phyloP scores from a whole-genome alignment of 2,329 filamentous ascomycete genomes.

The Xylaria sp. region DNA sequence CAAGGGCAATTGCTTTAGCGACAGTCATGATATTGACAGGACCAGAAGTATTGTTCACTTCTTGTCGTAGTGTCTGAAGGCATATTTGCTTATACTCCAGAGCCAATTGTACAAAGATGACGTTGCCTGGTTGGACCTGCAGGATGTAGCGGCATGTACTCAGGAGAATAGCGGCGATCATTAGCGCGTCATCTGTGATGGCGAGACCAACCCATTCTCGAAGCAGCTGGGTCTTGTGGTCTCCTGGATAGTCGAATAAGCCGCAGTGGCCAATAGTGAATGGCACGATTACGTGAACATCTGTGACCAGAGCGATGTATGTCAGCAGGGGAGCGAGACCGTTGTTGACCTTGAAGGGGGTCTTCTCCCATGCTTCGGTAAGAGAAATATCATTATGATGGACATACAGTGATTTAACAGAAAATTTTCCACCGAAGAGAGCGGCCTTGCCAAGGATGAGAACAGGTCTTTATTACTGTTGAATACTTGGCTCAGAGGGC shows the following conservation, averaged over 20 bases:
- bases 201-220: constrained; percentile 24
- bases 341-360: neutral
- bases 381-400: neutral
- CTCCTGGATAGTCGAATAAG: constrained; percentile 13
- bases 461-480: constrained; percentile 8
- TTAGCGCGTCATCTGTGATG: constrained; percentile 16
- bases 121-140: constrained; percentile 6
- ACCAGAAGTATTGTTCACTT: constrained; percentile 7
- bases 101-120: constrained; percentile 8
- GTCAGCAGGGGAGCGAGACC: neutral
- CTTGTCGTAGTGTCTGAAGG: constrained; percentile 3
- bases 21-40: constrained; percentile 12
- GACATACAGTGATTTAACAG: constrained; percentile 23
- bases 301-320: constrained; percentile 11
- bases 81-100: constrained; percentile 19
- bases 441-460: constrained; percentile 19
- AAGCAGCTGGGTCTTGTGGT: constrained; percentile 17
- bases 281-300: constrained; percentile 19
- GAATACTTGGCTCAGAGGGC: constrained; percentile 4
- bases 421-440: constrained; percentile 20
- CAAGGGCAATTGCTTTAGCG: constrained; percentile 23
- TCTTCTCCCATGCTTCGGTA: neutral
- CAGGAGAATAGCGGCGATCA: constrained; percentile 21
- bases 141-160: constrained; percentile 22
- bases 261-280: constrained; percentile 18